phyloP scores from a whole-genome alignment of 78 protist genomes.

The Creolimax fragrantissima region DNA sequence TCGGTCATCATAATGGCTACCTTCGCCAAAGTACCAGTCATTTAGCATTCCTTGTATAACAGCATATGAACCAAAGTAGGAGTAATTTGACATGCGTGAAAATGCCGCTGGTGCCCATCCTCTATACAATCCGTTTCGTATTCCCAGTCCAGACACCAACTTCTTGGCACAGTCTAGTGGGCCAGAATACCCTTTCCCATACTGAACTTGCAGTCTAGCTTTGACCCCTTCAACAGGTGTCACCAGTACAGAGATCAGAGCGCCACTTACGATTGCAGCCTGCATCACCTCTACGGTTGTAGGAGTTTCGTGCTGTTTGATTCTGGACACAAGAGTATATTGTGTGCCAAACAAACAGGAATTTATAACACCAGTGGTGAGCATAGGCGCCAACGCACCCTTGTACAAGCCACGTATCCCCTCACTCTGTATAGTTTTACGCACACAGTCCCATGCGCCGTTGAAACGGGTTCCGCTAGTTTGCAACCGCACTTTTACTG shows the following conservation, averaged over 20 bases:
- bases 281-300: neutral
- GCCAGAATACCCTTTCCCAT: neutral
- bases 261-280: neutral
- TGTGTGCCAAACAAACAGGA: neutral
- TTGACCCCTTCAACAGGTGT: neutral
- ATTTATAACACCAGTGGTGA: neutral
- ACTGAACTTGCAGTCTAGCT: neutral
- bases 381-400: neutral
- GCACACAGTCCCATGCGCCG: neutral
- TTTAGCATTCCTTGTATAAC: neutral
- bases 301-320: neutral
- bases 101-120: neutral
- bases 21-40: neutral
- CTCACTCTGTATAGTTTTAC: neutral
- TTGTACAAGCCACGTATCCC: neutral
- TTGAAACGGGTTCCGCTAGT: neutral
- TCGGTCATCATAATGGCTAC: neutral
- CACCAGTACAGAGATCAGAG: neutral
- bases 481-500: conserved; percentile 16
- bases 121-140: neutral
- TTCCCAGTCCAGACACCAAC: neutral
- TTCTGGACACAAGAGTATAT: neutral
- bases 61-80: neutral
- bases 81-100: neutral
- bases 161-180: neutral